Evolutionary conservation across 176 grass and related monocot genomes (phyloP), one percentile per base, ranked within the genome.

Genomic region (Melocanna baccifera): DNA sequence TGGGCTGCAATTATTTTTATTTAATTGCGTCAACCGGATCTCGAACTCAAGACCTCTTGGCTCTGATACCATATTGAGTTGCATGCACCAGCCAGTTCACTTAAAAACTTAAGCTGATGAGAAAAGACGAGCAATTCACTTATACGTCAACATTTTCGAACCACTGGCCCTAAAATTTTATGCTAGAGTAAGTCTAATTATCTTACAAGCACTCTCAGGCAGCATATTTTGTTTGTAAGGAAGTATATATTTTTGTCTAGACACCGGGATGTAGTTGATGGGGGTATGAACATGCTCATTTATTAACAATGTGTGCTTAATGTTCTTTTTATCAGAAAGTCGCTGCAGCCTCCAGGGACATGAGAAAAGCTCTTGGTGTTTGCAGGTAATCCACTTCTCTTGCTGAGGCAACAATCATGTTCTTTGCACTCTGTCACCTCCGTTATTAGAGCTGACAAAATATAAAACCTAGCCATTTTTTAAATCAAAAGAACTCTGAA

Each of bases 361-460:
- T 99, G 91, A 94, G 97, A 85, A 96, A 86, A 91, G 93, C 91
- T 81, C 91, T 96, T 41, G 93, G 88, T 65, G 81, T 96, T 80
- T 99, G 97, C 86, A 94, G 91, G 97, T 96, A 99, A 75, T 57
- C 8, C 36, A 65, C 55, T 86, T 80, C 15, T 86, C n/a, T 39
- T 77, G 67, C 58, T 82, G 7, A 7, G 22, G 12, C 23, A 72
- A 68, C 51, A 37, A n/a, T 25, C 18, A 66, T 25, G 9, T 83
- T 81, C 56, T 71, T 29, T 62, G 48, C 12, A 42, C 41, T 48
- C n/a, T 19, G 30, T 36, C 26, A 18, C 29, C 12, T 89, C 6
- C 51, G 62, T 19, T 85, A 6, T 22, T 40, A 77, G 19, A 81
- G 40, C 30, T 81, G 7, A 47, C 48, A 51, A 39, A 78, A 73